A percentile compares a stretch with the other conserved stretches of the same genome.
These are phyloP conservation scores for Elaeis guineensis DNA, from an alignment of 176 grass and related monocot genomes.

Conservation along the genomic window DNA sequence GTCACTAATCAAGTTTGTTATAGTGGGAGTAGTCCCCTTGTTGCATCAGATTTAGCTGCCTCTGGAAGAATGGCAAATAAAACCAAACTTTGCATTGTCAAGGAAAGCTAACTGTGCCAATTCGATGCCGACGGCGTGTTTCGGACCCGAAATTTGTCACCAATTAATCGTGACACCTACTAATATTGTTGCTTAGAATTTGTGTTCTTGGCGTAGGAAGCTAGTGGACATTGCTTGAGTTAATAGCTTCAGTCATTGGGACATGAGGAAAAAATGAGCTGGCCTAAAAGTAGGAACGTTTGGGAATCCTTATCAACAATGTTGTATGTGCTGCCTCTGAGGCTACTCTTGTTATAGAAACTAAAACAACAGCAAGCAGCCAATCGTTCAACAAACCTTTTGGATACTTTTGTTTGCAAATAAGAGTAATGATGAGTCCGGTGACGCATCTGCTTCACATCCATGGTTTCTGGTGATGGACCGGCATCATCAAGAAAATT, in stretches of 20 bases:
- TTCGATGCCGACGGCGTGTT: slow-evolving; percentile 8
- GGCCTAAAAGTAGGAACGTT: no score
- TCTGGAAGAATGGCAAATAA: slow-evolving; percentile 8
- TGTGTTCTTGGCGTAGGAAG: no score
- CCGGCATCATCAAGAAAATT: no score
- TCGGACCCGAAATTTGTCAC: not conserved
- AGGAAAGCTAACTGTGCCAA: slow-evolving; percentile 18
- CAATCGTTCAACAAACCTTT: slow-evolving; percentile 19
- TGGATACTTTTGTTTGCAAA: slow-evolving; percentile 1
- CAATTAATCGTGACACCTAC: no score
- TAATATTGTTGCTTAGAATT: no score
- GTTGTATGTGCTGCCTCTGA: no score
- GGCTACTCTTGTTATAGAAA: no score
- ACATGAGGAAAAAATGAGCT: no score
- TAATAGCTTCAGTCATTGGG: no score
- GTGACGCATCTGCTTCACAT: not conserved
- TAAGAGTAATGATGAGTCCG: slow-evolving; percentile 24
- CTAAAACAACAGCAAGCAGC: slow-evolving; percentile 10
- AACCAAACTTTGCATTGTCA: slow-evolving; percentile 50
- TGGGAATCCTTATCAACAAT: no score
- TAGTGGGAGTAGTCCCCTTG: slow-evolving; percentile 4
- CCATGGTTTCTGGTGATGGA: no score
- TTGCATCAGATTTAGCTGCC: slow-evolving; percentile 16
- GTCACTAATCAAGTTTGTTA: slow-evolving; percentile 15
- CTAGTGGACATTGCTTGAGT: no score